phyloP scores from a whole-genome alignment of 768 basidiomycete species.

The Leccinum sublutescens region DNA sequence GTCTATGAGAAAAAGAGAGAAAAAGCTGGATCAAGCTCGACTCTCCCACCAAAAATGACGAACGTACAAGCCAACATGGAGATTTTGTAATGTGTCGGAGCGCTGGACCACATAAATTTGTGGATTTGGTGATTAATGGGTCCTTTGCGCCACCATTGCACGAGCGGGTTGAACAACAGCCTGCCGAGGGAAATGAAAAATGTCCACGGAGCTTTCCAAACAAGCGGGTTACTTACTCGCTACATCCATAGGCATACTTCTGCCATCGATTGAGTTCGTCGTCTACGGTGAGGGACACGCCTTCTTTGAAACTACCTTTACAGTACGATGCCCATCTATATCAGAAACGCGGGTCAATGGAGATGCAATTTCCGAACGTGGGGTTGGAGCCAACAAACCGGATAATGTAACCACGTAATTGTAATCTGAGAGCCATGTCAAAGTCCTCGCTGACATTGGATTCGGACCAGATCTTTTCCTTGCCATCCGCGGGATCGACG shows the following conservation, averaged over 20 bases:
- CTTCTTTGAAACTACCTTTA: conserved; percentile 85
- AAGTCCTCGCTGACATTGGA: conserved; percentile 68
- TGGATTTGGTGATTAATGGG: conserved; percentile 83
- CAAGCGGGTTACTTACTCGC: conserved; percentile 43
- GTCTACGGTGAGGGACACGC: conserved; percentile 84
- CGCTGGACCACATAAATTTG: conserved; percentile 70
- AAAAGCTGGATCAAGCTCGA: conserved; percentile 2
- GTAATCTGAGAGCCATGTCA: conserved; percentile 61
- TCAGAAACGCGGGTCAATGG: background rate
- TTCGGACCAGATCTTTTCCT: conserved; percentile 78
- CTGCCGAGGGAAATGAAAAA: conserved; percentile 36
- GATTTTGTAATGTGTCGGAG: conserved; percentile 82
- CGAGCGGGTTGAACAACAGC: conserved; percentile 82
- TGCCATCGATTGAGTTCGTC: conserved; percentile 94
- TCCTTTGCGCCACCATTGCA: conserved; percentile 72
- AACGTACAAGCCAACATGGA: conserved; percentile 52
- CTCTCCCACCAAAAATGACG: background rate
- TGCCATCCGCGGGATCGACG: conserved; percentile 44
- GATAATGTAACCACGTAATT: conserved; percentile 68
- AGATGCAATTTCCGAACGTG: conserved; percentile 1
- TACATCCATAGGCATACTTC: conserved; percentile 74
- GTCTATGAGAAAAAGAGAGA: conserved; percentile 24
- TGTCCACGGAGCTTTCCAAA: background rate
- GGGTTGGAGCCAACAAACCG: conserved; percentile 34
- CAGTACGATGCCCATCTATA: conserved; percentile 78